Conservation (phyloP, 306 rosid genomes). For the Inga laurina region DNA sequence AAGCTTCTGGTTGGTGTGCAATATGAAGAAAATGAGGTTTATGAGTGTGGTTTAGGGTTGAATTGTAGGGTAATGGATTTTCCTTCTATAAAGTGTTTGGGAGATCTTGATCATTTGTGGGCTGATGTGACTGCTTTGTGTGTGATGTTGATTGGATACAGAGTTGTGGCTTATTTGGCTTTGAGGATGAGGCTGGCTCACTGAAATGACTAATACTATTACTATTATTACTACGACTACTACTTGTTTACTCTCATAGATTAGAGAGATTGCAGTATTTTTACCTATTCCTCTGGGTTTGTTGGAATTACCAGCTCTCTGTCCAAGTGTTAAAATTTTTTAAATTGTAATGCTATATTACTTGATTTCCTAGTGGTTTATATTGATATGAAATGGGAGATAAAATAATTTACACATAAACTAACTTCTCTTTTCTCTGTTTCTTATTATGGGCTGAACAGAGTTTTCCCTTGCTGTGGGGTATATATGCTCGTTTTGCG, state of each 20-base stretch:
- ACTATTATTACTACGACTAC: background rate
- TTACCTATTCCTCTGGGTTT: slow-evolving; percentile 9
- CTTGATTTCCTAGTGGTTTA: slow-evolving; percentile 24
- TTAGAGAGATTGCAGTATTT: slow-evolving; percentile 30
- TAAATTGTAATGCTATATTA: slow-evolving; percentile 27
- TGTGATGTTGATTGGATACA: slow-evolving; percentile 75
- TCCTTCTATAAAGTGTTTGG: slow-evolving; percentile 63
- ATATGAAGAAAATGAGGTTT: slow-evolving; percentile 59
- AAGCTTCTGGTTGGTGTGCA: slow-evolving; percentile 82
- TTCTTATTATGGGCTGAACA: background rate
- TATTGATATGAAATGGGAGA: slow-evolving; percentile 36
- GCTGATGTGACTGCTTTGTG: slow-evolving; percentile 73
- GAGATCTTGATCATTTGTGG: slow-evolving; percentile 60
- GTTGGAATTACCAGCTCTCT: slow-evolving; percentile 4
- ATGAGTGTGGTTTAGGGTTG: slow-evolving; percentile 54
- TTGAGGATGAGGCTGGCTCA: slow-evolving; percentile 64
- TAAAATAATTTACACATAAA: slow-evolving; percentile 9
- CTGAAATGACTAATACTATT: slow-evolving; percentile 32
- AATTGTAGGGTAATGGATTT: slow-evolving; percentile 62
- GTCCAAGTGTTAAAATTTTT: slow-evolving; percentile 35
- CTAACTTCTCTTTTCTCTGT: background rate
- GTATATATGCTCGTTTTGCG: background rate
- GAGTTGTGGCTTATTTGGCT: slow-evolving; percentile 77
- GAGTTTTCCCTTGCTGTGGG: background rate
- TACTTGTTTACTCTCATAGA: background rate